phyloP scores from a whole-genome alignment of 2,329 filamentous ascomycete genomes.

The Canariomyces notabilis region DNA sequence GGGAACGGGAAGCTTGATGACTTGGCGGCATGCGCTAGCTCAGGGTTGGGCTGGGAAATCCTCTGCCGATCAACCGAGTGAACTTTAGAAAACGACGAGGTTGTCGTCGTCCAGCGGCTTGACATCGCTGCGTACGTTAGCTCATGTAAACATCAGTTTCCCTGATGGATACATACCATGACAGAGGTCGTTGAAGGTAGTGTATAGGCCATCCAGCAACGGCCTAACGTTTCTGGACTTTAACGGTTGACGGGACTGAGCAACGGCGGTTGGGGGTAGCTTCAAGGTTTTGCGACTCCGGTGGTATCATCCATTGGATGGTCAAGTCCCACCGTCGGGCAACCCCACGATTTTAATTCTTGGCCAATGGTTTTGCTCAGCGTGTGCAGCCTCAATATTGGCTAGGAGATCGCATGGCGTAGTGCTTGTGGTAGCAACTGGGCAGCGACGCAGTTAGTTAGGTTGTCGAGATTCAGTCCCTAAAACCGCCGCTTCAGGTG shows the following conservation, averaged over 20 bases:
- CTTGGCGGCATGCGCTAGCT: constrained; percentile 7
- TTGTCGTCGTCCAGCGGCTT: background rate
- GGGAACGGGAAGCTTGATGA: constrained; percentile 7
- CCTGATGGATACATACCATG: too few species aligned
- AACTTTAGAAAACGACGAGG: background rate
- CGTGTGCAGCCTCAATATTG: constrained; percentile 16
- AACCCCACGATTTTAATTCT: constrained; percentile 19
- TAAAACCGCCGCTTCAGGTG: constrained; percentile 1
- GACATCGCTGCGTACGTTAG: background rate
- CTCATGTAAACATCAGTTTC: background rate
- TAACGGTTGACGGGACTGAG: too few species aligned
- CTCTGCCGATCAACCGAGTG: background rate
- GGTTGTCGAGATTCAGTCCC: background rate
- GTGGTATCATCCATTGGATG: too few species aligned
- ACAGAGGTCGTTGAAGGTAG: too few species aligned
- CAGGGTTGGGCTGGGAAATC: constrained; percentile 10
- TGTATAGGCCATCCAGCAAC: too few species aligned
- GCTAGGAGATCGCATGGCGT: background rate
- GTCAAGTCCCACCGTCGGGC: too few species aligned
- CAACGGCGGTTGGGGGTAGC: too few species aligned
- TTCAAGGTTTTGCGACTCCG: too few species aligned
- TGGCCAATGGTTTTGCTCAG: constrained; percentile 10
- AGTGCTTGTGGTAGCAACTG: constrained; percentile 9
- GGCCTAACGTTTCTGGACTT: too few species aligned
- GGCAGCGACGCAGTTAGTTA: constrained; percentile 12